Evolutionary conservation across 2,329 filamentous ascomycete genomes (phyloP), one percentile per base, ranked within the genome.

Genomic region (Alternaria burnsii): DNA sequence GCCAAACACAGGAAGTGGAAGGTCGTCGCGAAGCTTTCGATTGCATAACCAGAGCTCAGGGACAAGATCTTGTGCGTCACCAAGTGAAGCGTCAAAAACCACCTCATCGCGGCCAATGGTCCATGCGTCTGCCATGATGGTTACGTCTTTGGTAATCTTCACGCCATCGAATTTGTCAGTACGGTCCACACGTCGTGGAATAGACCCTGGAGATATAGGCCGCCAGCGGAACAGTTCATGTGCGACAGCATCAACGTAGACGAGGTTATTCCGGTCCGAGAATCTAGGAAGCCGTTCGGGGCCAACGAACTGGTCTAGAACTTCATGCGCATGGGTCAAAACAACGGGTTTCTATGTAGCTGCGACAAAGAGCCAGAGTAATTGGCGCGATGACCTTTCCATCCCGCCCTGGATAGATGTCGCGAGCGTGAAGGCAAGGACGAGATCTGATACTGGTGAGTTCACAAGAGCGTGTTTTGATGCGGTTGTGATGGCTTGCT

Each of bases 71-170:
- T 62, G 42, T 0, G 10, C 16, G n/a, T 59, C 40, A 5, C 55
- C 55, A 18, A 52, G 51, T 2, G 51, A 41, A 16, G 55, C 9
- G 36, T 62, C 59, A 18, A 62, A 62, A 9, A 62, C 59, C 40
- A 51, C 58, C 51, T 58, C 50, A n/a, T 62, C 59, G 14, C 59
- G 55, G 16, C 59, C 51, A 26, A 62, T 55, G n/a, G 59, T 51
- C 59, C 59, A 62, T 32, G 59, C 59, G 18, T 62, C 59, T 9
- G 59, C 59, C 55, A 62, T 59, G 43, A 59, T 59, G 14, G 59
- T 62, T 9, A 62, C 55, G 3, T 55, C 59, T 40, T 62, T 59
- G 5, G 32, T 16, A 3, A 62, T 59, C 3, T 52, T 51, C 5
- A 62, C 59, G 34, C 55, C 59, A 11, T n/a, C 59, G 32, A 55